Evolutionary conservation across 805 yeast genomes (phyloP), one percentile per base, ranked within the genome.

Genomic region (Yarrowia alimentaria): DNA sequence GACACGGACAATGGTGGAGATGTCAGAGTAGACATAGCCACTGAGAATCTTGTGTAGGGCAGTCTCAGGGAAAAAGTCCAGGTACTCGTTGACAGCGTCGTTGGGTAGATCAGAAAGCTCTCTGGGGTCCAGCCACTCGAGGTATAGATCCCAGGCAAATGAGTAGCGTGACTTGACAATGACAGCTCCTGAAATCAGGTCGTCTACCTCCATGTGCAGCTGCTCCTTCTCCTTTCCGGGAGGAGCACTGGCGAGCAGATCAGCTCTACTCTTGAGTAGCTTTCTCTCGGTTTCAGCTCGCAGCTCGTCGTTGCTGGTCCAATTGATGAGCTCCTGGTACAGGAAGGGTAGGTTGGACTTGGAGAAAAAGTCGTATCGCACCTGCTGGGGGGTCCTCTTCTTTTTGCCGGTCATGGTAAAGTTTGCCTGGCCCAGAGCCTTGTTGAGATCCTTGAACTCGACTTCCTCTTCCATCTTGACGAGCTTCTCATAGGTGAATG

Each of bases 121-220:
- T 5, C 61, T 62, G 6, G 73, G 74, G 63, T 89, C 95, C 19
- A 69, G 57, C 83, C 91, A 84, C 56, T 89, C 93, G 53, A 88
- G 76, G 59, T 78, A 79, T 9, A 81, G 60, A 29, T 74, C 71
- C 95, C 96, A 90, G 1, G 89, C 86, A 22, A 75, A 68, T 28
- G 77, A 70, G 5, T 80, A 79, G 1, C 75, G 73, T 17, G 82
- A 77, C 30, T 78, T 75, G 12, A 91, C 78, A 12, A 83, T 67
- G 3, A 89, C 78, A 81, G 90, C 78, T 26, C 84, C 94, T 11
- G 79, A 81, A 0, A 79, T 78, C 74, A 79, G 72, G 8, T 76
- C 78, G 34, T 68, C 68, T 4, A 89, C 66, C 20, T 76, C 73
- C 1, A 59, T 58, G 8, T 69, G 68, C 20, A 75, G 58, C 1